Percentiles rank a stretch among this genome's conserved stretches.
Evolutionary conservation across 1,139 yeast species (phyloP).

Genomic region (Kodamaea sp.): DNA sequence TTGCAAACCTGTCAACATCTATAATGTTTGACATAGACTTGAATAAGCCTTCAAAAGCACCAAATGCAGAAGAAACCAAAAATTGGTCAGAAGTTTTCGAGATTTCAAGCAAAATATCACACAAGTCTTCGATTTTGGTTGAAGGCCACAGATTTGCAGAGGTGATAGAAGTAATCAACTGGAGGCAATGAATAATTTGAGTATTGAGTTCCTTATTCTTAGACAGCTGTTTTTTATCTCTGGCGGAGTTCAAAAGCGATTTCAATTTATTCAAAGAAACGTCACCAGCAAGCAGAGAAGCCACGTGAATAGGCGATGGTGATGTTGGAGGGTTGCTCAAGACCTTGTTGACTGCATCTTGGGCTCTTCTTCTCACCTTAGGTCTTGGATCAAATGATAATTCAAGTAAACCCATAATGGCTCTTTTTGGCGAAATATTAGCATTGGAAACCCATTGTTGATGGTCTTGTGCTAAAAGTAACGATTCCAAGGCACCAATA

Average conservation of each 20-base stretch:
- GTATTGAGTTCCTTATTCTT: constrained; percentile 49
- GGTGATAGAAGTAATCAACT: constrained; percentile 65
- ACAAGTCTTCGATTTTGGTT: constrained; percentile 61
- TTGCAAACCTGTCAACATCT: constrained; percentile 58
- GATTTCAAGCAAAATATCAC: constrained; percentile 71
- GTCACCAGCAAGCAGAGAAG: constrained; percentile 66
- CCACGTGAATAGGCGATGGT: constrained; percentile 78
- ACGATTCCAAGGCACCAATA: constrained; percentile 77
- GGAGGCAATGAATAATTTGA: constrained; percentile 70
- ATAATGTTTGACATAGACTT: constrained; percentile 66
- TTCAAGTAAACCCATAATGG: constrained; percentile 75
- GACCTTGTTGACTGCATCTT: constrained; percentile 70
- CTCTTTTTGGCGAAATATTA: constrained; percentile 76
- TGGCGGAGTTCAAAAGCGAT: constrained; percentile 34
- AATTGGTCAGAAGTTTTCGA: constrained; percentile 83
- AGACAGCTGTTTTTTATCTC: constrained; percentile 24
- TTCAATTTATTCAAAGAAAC: constrained; percentile 56
- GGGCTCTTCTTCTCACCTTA: constrained; percentile 92
- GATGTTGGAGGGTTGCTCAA: constrained; percentile 73
- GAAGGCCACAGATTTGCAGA: constrained; percentile 81
- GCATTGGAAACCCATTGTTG: constrained; percentile 61
- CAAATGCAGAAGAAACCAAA: constrained; percentile 75
- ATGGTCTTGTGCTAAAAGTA: constrained; percentile 76
- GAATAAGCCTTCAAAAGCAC: constrained; percentile 83
- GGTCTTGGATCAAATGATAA: constrained; percentile 87